Base-by-base conservation (phyloP, 805 yeast species). In the Naumovozyma baii region DNA sequence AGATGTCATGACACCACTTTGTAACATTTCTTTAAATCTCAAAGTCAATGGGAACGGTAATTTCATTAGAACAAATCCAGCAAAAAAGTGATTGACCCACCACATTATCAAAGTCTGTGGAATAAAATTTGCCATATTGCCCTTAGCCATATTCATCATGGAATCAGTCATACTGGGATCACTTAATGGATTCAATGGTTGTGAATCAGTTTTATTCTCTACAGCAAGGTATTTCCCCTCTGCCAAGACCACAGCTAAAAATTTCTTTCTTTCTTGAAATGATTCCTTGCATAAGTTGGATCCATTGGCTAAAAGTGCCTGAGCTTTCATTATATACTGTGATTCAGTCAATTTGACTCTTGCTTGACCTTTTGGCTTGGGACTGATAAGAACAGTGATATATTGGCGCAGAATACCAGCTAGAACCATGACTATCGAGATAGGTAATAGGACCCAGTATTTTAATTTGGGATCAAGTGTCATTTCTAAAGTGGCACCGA, bases 31-130 rank as follows among this genome's bases (percentile, higher is more conserved):
- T 61, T 92, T 92, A 68, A 92, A 92, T 43, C 88, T 78, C 25
- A 78, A 70, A 0, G 97, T 92, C 41, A 92, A 66, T 2, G 95
- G 94, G 65, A 92, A 92, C 14, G 98, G 98, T 39, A 92, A 67
- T 56, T 77, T 77, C 83, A 83, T 83, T 36, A 86, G 74, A 13
- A 88, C 79, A 47, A 87, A 86, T 0, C 96, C 96, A 12, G 90
- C 85, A 61, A 86, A 92, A 64, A 90, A 88, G 53, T 78, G 83
- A 54, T 84, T 85, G 44, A 90, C 90, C 95, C 96, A 92, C 54
- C 87, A 86, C 96, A 92, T 88, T 47, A 88, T 82, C 31, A 88
- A 60, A 0, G 96, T 85, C 64, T 92, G 97, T 2, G 97, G 96
- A 15, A 87, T 74, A 57, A 80, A 84, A 61, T 78, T 84, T 55